These are phyloP conservation scores for Rossbeevera mucosa DNA, from an alignment of 768 basidiomycete species.

Conservation along the genomic window DNA sequence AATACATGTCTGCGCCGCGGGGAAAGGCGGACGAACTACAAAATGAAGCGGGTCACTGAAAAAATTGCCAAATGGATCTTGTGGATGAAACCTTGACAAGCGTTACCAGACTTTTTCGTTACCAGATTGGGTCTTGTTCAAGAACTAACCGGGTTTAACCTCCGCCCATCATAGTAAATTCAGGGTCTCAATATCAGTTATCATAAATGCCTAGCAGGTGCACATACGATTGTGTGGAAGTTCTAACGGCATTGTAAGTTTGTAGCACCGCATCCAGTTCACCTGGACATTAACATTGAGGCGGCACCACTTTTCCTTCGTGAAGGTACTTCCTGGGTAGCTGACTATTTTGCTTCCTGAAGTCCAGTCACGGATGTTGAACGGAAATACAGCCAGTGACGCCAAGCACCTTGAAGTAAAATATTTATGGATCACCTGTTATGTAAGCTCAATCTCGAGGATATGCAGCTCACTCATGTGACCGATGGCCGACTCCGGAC, in stretches of 20 bases:
- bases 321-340: not conserved
- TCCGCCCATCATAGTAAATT: slow-evolving; percentile 4
- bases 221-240: not conserved
- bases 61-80: slow-evolving; percentile 5
- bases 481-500: not conserved
- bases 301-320: not conserved
- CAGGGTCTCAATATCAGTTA: slow-evolving; percentile 15
- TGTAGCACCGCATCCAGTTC: not conserved
- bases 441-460: not conserved
- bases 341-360: not conserved
- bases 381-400: slow-evolving; percentile 18
- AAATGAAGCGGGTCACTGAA: not conserved
- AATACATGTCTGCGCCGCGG: slow-evolving; percentile 13
- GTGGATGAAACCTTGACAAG: slow-evolving; percentile 2
- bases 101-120: not conserved
- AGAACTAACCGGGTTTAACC: not conserved
- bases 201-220: not conserved
- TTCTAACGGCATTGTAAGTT: not conserved
- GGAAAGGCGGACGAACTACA: slow-evolving; percentile 17
- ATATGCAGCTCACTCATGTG: not conserved
- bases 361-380: slow-evolving; percentile 18
- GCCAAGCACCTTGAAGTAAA: not conserved
- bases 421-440: slow-evolving; percentile 6
- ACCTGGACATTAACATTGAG: not conserved
- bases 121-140: slow-evolving; percentile 5